Percentiles rank a stretch among this genome's conserved stretches.
phyloP scores from a whole-genome alignment of 1,284 basidiomycete genomes.

The Fomitiporia mediterranea region DNA sequence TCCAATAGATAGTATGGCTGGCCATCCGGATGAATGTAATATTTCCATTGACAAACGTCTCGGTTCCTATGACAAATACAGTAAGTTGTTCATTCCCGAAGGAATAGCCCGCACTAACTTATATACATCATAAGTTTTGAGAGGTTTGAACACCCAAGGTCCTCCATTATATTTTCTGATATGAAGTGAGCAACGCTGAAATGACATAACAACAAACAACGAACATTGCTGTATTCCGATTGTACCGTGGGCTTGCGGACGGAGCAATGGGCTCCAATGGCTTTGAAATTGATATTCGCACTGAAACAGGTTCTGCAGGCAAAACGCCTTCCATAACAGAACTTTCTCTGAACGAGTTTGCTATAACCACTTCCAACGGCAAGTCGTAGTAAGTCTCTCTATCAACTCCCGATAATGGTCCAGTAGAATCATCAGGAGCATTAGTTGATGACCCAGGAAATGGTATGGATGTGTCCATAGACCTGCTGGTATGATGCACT shows the following conservation, averaged over 20 bases:
- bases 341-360: no score
- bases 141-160: not conserved
- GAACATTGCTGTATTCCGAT: slow-evolving; percentile 5
- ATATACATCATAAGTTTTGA: not conserved
- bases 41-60: slow-evolving; percentile 1
- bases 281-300: not conserved
- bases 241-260: not conserved
- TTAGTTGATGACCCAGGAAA: not conserved
- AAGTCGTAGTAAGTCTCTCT: not conserved
- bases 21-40: slow-evolving; percentile 16
- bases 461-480: not conserved
- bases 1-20: slow-evolving; percentile 5
- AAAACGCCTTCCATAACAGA: not conserved
- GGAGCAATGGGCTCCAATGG: not conserved
- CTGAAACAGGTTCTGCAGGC: not conserved
- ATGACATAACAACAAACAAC: no score
- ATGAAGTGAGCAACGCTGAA: no score
- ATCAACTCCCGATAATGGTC: not conserved
- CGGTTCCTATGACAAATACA: no score
- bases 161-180: not conserved
- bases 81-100: no score
- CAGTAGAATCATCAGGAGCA: not conserved
- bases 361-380: not conserved
- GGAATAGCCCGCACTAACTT: not conserved
- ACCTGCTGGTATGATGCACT: not conserved